A percentile compares a stretch with the other conserved stretches of the same genome.
Evolutionary conservation across 306 rosid genomes (phyloP).

Genomic region (Dryas alaskensis): DNA sequence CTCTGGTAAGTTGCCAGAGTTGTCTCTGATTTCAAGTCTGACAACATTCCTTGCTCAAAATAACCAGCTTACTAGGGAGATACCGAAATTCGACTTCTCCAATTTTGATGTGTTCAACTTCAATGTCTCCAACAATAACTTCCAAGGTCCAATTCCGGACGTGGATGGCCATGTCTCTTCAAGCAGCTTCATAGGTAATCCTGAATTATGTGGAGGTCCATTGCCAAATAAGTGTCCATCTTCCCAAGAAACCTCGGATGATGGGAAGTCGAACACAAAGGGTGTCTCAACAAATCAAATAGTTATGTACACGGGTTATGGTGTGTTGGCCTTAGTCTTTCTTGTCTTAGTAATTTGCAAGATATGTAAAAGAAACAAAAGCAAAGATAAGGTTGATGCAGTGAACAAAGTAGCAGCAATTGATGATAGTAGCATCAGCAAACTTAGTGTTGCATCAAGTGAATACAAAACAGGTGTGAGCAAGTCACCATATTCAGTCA

Average conservation of each 20-base stretch:
- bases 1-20: slow-evolving; percentile 50
- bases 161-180: slow-evolving; percentile 31
- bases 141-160: slow-evolving; percentile 49
- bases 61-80: slow-evolving; percentile 48
- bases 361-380: slow-evolving; percentile 43
- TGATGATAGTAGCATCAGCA: slow-evolving; percentile 29
- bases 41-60: slow-evolving; percentile 55
- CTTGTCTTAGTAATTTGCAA: slow-evolving; percentile 32
- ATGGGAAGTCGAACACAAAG: slow-evolving; percentile 32
- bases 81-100: slow-evolving; percentile 57
- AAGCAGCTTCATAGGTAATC: slow-evolving; percentile 62
- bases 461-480: slow-evolving; percentile 44
- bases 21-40: slow-evolving; percentile 65
- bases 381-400: slow-evolving; percentile 40
- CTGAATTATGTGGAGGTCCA: slow-evolving; percentile 61
- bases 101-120: slow-evolving; percentile 35
- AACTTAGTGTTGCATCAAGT: slow-evolving; percentile 34
- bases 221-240: slow-evolving; percentile 38
- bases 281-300: slow-evolving; percentile 36
- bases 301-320: slow-evolving; percentile 65
- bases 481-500: slow-evolving; percentile 43
- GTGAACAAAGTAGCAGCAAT: slow-evolving; percentile 24
- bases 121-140: slow-evolving; percentile 58
- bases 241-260: background rate
- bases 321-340: slow-evolving; percentile 38